phyloP scores from a whole-genome alignment of 768 basidiomycete genomes.

The Mycena galericulata region DNA sequence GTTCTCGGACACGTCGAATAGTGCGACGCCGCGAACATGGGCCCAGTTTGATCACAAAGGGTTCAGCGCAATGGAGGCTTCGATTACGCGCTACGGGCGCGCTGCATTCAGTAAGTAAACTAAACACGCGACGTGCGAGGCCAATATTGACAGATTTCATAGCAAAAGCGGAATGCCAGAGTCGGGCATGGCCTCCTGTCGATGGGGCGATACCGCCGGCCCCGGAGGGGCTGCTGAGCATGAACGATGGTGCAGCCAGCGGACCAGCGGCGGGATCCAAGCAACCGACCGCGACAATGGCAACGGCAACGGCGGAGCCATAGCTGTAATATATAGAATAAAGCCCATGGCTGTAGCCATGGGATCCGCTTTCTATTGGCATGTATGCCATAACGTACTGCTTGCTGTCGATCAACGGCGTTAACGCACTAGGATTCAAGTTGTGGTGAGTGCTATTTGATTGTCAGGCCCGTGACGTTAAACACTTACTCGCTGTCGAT shows the following conservation, averaged over 20 bases:
- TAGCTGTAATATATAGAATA: too few species aligned
- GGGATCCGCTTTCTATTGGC: too few species aligned
- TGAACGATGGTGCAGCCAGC: neutral
- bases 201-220: neutral
- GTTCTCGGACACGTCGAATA: neutral
- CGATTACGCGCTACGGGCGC: neutral
- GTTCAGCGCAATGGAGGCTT: neutral
- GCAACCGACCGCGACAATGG: neutral
- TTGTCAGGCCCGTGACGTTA: too few species aligned
- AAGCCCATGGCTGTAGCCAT: too few species aligned
- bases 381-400: too few species aligned
- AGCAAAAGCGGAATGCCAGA: neutral
- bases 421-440: too few species aligned
- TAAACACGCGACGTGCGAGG: neutral
- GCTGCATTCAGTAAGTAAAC: neutral
- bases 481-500: too few species aligned
- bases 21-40: neutral
- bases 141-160: too few species aligned
- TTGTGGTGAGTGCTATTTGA: too few species aligned
- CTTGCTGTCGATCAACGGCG: too few species aligned
- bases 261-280: too few species aligned
- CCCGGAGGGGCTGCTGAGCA: neutral
- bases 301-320: too few species aligned
- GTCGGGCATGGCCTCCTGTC: neutral
- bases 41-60: neutral